Base-by-base conservation (phyloP, 768 basidiomycete genomes). In the Russula compacta region DNA sequence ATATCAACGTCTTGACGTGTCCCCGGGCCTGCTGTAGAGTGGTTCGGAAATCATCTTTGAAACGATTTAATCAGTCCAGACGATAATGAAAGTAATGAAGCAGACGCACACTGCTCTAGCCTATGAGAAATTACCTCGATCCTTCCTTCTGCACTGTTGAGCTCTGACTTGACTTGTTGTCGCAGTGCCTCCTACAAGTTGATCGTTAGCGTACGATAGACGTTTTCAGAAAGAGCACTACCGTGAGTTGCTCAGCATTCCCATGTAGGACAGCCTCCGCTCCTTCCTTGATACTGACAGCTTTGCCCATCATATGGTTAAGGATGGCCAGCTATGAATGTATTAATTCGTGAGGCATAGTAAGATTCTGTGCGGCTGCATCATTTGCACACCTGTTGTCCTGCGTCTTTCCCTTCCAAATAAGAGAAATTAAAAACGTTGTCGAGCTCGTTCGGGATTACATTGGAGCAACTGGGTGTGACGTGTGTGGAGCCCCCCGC, bases 11-110 rank as follows among this genome's bases (percentile, higher is more conserved):
- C 61, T 79, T 82, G 64, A 92, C 76, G 63, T 77, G 80, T 24
- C 72, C 73, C 29, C 74, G 78, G 3, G 89, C 88, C 66, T 84
- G 84, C 65, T 81, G 81, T 61, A 91, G 75, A 11, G 82, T 81
- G 4, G 85, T 85, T 24, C 83, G 83, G 68, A 87, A 90, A 70
- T 90, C 89, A 61, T 91, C 90, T 81, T 60, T 38, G 35, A 49
- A 38, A 43, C 4, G 6, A 29, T 64, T 11, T 5, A 44, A 42
- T 60, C 19, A 44, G 17, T 39, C 19, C 15, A 33, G 42, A 35
- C 15, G n/a, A 10, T 48, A 39, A 21, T 17, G 8, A 5, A 33
- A n/a, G 10, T 19, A 33, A 48, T 21, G 19, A 36, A 36, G 35
- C 32, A 29, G 15, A 59, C 66, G 19, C 46, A 66, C 66, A 59